Evolutionary conservation across 306 rosid genomes (phyloP).

Genomic region (Morella rubra): DNA sequence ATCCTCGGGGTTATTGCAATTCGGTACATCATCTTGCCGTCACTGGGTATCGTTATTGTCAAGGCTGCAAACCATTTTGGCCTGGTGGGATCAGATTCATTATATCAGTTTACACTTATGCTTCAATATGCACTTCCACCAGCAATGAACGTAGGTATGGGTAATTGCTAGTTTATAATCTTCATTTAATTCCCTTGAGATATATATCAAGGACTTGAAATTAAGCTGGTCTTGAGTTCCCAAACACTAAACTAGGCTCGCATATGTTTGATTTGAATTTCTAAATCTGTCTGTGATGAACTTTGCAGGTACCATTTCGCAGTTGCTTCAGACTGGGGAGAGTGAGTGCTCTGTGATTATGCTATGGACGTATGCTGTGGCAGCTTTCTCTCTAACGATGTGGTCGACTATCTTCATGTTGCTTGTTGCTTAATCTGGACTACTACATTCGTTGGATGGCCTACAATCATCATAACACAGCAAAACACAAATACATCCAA

Average conservation of each 20-base stretch:
- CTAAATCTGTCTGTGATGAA: background rate
- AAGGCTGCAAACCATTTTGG: conserved; percentile 11
- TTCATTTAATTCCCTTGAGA: background rate
- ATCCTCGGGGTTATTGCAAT: conserved; percentile 37
- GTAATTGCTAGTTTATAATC: background rate
- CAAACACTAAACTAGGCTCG: background rate
- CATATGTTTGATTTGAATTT: background rate
- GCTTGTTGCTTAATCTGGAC: conserved; percentile 3
- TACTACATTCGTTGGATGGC: background rate
- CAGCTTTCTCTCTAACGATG: background rate
- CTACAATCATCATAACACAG: background rate
- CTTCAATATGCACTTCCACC: conserved; percentile 18
- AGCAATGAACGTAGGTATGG: background rate
- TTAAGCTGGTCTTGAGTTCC: background rate
- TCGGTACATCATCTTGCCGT: conserved; percentile 32
- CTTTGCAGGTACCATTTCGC: conserved; percentile 12
- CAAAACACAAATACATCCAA: background rate
- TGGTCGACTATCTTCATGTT: conserved; percentile 8
- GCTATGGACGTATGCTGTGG: conserved; percentile 17
- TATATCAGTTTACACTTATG: background rate
- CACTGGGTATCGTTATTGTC: conserved; percentile 6
- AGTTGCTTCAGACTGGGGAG: background rate
- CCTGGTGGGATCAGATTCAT: conserved; percentile 1
- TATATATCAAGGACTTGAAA: background rate
- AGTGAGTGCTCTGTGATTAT: conserved; percentile 11